Conservation (phyloP, 768 basidiomycete genomes). For the Hydnomerulius pinastri region DNA sequence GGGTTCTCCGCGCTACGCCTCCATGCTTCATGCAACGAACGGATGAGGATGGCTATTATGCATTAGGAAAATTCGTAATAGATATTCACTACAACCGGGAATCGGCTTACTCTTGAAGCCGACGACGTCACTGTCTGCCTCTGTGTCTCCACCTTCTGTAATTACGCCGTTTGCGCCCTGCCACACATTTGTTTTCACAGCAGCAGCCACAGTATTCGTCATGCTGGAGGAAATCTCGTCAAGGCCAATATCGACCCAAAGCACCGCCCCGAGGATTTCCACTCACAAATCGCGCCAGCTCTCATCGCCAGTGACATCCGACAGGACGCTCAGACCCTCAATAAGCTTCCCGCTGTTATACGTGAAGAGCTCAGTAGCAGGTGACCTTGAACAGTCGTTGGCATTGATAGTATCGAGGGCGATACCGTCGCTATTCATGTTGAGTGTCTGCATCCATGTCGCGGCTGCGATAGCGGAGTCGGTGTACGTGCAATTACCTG, state of each 20-base stretch:
- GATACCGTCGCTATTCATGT: constrained; percentile 43
- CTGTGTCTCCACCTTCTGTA: constrained; percentile 48
- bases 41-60: constrained; percentile 43
- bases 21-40: constrained; percentile 49
- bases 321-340: constrained; percentile 50
- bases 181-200: constrained; percentile 48
- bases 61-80: not conserved
- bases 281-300: constrained; percentile 46
- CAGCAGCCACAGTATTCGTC: constrained; percentile 39
- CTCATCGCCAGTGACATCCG: constrained; percentile 41
- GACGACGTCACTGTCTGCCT: constrained; percentile 45
- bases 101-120: constrained; percentile 50
- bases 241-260: not conserved
- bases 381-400: constrained; percentile 47
- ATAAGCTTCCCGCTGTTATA: constrained; percentile 58
- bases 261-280: not conserved
- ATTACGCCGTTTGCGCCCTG: constrained; percentile 51
- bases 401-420: constrained; percentile 51
- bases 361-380: constrained; percentile 50
- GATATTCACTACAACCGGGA: not conserved
- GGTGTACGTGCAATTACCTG: constrained; percentile 45
- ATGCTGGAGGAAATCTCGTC: constrained; percentile 30
- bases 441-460: constrained; percentile 49
- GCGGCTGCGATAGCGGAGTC: constrained; percentile 48
- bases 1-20: constrained; percentile 38